phyloP scores from a whole-genome alignment of 805 yeast genomes.

The Candida rishiriensis region DNA sequence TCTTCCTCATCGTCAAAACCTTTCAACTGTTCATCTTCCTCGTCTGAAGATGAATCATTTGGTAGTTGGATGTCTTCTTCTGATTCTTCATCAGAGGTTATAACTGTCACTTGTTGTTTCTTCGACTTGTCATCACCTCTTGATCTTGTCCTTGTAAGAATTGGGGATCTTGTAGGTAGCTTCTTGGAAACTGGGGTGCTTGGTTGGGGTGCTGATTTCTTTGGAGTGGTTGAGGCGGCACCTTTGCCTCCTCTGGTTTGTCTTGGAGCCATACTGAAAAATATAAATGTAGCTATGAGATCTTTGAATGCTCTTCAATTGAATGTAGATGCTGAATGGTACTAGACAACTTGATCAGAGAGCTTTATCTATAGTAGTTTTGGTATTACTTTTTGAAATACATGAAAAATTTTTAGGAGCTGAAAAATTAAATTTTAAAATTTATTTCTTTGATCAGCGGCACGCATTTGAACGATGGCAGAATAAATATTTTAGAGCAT shows the following conservation, averaged over 20 bases:
- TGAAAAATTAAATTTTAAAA: no score
- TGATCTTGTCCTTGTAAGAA: constrained; percentile 19
- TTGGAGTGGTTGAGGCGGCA: neutral
- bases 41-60: constrained; percentile 7
- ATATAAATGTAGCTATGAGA: no score
- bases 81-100: constrained; percentile 2
- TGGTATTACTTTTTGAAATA: no score
- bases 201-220: constrained; percentile 1
- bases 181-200: constrained; percentile 6
- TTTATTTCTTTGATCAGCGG: no score
- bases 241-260: neutral
- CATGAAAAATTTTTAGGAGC: neutral
- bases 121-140: constrained; percentile 5
- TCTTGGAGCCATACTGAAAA: constrained; percentile 4
- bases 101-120: constrained; percentile 5
- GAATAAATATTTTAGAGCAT: no score
- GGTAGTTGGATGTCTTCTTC: constrained; percentile 16
- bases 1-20: constrained; percentile 16
- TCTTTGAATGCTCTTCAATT: no score
- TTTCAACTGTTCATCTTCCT: constrained; percentile 12
- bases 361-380: no score
- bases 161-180: constrained; percentile 20
- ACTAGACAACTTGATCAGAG: no score
- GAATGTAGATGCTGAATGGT: no score
- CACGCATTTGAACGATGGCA: no score